phyloP scores from a whole-genome alignment of 2,329 filamentous ascomycete species.

The Aspergillus oerlinghausenensis region DNA sequence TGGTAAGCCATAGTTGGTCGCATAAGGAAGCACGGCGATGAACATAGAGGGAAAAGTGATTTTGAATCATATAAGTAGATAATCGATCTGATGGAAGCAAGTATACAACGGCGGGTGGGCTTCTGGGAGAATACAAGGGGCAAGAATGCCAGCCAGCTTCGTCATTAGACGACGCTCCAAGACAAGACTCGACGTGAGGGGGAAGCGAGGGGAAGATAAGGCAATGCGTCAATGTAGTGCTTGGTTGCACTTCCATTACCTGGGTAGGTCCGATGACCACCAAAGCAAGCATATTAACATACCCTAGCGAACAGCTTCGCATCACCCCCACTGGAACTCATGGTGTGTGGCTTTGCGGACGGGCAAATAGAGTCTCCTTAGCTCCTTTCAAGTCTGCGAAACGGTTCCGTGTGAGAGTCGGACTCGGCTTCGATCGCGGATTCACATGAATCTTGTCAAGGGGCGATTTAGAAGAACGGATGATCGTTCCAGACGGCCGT shows the following conservation, averaged over 20 bases:
- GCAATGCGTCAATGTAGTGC: not conserved
- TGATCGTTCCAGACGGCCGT: slow-evolving; percentile 6
- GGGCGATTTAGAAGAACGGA: slow-evolving; percentile 2
- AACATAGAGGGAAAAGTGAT: slow-evolving; percentile 22
- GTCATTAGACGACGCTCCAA: not conserved
- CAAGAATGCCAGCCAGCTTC: not conserved
- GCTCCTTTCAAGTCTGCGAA: not conserved
- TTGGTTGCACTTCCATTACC: slow-evolving; percentile 3
- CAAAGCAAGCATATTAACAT: slow-evolving; percentile 42
- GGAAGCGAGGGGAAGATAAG: slow-evolving; percentile 9
- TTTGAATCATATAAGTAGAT: slow-evolving; percentile 4
- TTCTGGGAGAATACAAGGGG: not conserved
- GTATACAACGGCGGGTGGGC: not conserved
- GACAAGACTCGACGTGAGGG: slow-evolving; percentile 11
- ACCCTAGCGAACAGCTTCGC: slow-evolving; percentile 99
- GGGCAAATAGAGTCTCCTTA: slow-evolving; percentile 4
- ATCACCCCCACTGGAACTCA: slow-evolving; percentile 76
- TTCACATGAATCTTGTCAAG: slow-evolving; percentile 16
- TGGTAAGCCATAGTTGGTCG: slow-evolving; percentile 27
- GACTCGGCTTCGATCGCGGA: not conserved
- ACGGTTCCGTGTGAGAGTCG: not conserved
- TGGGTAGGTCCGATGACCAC: slow-evolving; percentile 7
- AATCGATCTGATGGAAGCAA: not conserved
- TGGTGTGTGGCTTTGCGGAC: slow-evolving; percentile 31
- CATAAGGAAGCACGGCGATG: slow-evolving; percentile 25